phyloP scores from a whole-genome alignment of 2,329 filamentous ascomycete genomes.

The Sclerotinia trifoliorum region DNA sequence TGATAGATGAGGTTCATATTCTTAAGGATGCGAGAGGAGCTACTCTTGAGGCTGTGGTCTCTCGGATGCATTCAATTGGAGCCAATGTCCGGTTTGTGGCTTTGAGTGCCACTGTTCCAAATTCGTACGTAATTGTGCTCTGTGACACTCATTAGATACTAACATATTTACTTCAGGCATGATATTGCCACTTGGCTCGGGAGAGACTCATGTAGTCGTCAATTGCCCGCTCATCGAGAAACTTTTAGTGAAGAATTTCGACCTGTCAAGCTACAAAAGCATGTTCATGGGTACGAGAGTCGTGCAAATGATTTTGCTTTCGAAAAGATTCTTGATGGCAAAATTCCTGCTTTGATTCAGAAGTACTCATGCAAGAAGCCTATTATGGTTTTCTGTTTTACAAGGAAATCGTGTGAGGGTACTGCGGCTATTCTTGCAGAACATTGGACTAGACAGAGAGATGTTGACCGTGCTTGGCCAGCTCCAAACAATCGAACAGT shows the following conservation, averaged over 20 bases:
- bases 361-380: constrained; percentile 70
- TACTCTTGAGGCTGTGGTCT: constrained; percentile 79
- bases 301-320: constrained; percentile 71
- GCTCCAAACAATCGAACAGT: constrained; percentile 51
- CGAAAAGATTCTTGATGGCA: constrained; percentile 65
- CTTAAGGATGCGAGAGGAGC: constrained; percentile 77
- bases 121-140: constrained; percentile 48
- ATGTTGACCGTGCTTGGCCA: constrained; percentile 61
- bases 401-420: constrained; percentile 64
- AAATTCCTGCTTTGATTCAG: constrained; percentile 63
- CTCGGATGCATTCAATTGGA: constrained; percentile 80
- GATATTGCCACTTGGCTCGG: constrained; percentile 82
- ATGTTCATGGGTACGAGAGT: constrained; percentile 70
- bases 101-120: constrained; percentile 80
- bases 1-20: constrained; percentile 88
- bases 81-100: constrained; percentile 76
- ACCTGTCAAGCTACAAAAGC: constrained; percentile 72
- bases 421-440: constrained; percentile 68
- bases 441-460: constrained; percentile 57
- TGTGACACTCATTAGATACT: not conserved
- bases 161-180: constrained; percentile 37
- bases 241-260: constrained; percentile 77
- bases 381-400: constrained; percentile 81
- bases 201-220: constrained; percentile 56
- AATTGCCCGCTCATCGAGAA: constrained; percentile 64